These are phyloP conservation scores for Hymenoscyphus salicellus DNA, from an alignment of 2,329 filamentous ascomycete species.

Conservation along the genomic window DNA sequence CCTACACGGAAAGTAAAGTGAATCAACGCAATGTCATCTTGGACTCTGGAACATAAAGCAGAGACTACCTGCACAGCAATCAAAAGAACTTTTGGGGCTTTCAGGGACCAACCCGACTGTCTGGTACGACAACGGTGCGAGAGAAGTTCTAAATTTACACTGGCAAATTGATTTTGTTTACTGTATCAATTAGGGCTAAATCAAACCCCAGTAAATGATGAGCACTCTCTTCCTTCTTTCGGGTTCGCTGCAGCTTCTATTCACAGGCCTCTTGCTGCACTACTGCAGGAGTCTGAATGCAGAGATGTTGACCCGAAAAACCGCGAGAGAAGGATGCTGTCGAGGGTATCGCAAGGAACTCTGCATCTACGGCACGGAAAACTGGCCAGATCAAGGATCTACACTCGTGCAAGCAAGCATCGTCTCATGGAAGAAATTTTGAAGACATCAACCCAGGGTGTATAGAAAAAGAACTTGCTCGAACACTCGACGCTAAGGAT, in stretches of 20 bases:
- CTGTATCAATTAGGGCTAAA: neutral
- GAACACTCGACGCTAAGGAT: neutral
- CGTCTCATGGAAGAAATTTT: too few species aligned
- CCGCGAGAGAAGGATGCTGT: neutral
- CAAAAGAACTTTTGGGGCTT: neutral
- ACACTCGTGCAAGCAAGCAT: neutral
- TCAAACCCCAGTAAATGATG: neutral
- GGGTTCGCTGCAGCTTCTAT: constrained; percentile 3
- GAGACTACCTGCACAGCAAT: neutral
- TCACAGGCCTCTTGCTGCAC: neutral
- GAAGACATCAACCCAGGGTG: neutral
- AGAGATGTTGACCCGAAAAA: neutral
- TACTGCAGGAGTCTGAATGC: neutral
- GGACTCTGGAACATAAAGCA: neutral
- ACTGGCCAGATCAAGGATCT: neutral
- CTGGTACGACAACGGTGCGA: neutral
- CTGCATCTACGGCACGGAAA: neutral
- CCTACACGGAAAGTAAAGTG: neutral
- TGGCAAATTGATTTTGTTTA: neutral
- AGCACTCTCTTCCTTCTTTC: neutral
- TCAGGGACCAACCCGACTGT: constrained; percentile 1
- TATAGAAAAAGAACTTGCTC: neutral
- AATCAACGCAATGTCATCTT: neutral
- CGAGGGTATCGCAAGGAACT: neutral
- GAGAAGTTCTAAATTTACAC: neutral